Evolutionary conservation across 2,329 filamentous ascomycete genomes (phyloP).

Genomic region (Septoria petroselini): DNA sequence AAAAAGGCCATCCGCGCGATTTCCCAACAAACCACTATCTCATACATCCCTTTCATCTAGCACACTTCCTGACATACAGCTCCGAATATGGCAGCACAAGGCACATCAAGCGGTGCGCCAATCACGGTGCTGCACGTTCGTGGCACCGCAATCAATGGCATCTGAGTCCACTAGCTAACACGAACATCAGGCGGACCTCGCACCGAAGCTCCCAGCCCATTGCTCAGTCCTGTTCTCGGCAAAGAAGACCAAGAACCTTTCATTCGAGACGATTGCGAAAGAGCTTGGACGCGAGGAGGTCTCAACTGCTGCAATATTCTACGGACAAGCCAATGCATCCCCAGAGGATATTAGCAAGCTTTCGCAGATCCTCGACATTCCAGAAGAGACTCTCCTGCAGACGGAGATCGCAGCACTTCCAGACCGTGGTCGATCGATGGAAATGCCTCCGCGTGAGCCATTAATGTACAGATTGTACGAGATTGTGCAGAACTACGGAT

Average conservation of each 20-base stretch:
- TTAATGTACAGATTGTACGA: constrained; percentile 89
- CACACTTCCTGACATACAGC: background rate
- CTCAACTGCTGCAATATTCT: constrained; percentile 83
- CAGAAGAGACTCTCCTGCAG: constrained; percentile 52
- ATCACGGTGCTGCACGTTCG: constrained; percentile 27
- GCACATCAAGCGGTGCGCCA: constrained; percentile 26
- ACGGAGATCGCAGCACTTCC: constrained; percentile 69
- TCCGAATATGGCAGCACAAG: constrained; percentile 21
- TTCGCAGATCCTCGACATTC: constrained; percentile 61
- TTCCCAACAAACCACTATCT: too few species aligned
- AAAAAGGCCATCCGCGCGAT: background rate
- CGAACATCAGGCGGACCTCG: constrained; percentile 58
- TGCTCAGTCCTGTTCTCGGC: constrained; percentile 73
- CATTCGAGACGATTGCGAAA: constrained; percentile 73
- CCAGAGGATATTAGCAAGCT: constrained; percentile 67
- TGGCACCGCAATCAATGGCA: background rate
- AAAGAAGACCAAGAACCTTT: constrained; percentile 71
- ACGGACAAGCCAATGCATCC: constrained; percentile 75
- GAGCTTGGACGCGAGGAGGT: constrained; percentile 76
- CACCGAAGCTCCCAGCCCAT: constrained; percentile 66
- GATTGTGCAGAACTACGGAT: constrained; percentile 94
- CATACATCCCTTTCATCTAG: background rate
- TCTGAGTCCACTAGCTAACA: constrained; percentile 2
- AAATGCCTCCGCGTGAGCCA: constrained; percentile 82
- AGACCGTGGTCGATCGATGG: constrained; percentile 72